Conservation (phyloP, 306 rosid species). For the Trifolium subterraneum region DNA sequence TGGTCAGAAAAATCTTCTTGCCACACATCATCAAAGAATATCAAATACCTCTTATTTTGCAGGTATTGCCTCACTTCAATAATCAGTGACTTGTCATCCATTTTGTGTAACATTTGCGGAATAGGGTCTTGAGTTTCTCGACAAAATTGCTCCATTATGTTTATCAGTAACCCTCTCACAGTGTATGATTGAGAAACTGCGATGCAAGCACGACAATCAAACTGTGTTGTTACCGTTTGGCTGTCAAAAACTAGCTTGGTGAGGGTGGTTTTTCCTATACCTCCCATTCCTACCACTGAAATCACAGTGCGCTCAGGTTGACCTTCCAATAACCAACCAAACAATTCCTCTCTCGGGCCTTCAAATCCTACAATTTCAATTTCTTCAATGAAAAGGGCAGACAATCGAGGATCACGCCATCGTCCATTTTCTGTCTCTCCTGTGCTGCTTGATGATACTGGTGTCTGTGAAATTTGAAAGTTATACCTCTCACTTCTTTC, state of each 20-base stretch:
- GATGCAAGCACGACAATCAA: conserved; percentile 12
- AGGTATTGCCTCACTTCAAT: conserved; percentile 17
- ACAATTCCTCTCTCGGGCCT: not conserved
- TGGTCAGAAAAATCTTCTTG: conserved; percentile 2
- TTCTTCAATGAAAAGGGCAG: conserved; percentile 22
- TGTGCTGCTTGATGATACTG: not conserved
- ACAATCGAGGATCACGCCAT: conserved; percentile 3
- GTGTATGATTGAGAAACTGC: conserved; percentile 22
- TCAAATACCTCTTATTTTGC: conserved; percentile 10
- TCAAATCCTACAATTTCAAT: not conserved
- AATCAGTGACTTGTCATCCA: conserved; percentile 6
- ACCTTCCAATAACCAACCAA: not conserved
- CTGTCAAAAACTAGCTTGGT: conserved; percentile 17
- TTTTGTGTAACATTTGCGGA: not conserved
- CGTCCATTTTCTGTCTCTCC: not conserved
- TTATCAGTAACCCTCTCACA: not conserved
- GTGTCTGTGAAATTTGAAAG: not conserved
- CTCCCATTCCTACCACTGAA: conserved; percentile 19
- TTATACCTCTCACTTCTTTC: conserved; percentile 24
- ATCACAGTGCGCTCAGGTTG: conserved; percentile 3
- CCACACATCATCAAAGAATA: conserved; percentile 29
- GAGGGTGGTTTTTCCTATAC: conserved; percentile 18
- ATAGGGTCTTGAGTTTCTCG: not conserved
- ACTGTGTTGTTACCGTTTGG: not conserved
- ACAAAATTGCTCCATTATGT: conserved; percentile 15